Percentiles rank a stretch among this genome's conserved stretches.
These are phyloP conservation scores for Trypanosoma vivax DNA, from an alignment of 208 protist species.

Conservation along the genomic window DNA sequence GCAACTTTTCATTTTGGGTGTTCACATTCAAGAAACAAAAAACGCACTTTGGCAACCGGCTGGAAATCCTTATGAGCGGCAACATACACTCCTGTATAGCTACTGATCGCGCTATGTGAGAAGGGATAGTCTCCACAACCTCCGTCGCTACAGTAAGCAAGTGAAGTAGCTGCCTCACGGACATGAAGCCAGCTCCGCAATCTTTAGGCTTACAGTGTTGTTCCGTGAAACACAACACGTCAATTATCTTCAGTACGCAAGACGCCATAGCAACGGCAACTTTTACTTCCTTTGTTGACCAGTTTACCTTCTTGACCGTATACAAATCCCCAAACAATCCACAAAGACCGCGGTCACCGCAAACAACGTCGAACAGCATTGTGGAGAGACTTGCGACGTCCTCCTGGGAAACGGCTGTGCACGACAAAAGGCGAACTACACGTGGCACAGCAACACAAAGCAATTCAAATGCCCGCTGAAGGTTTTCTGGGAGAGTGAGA, in stretches of 20 bases:
- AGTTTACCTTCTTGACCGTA: neutral
- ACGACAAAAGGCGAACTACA: slow-evolving; percentile 10
- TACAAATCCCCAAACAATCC: slow-evolving; percentile 14
- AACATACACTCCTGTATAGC: slow-evolving; percentile 1
- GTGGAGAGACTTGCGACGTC: slow-evolving; percentile 10
- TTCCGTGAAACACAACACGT: too few species aligned
- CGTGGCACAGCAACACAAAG: slow-evolving; percentile 12
- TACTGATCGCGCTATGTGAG: neutral
- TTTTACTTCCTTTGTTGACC: neutral
- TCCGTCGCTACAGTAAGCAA: slow-evolving; percentile 17
- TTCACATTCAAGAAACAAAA: slow-evolving; percentile 8
- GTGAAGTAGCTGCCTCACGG: slow-evolving; percentile 17
- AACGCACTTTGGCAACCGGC: neutral
- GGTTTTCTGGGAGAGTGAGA: slow-evolving; percentile 4
- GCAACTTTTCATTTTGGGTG: slow-evolving; percentile 6
- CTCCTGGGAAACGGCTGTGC: slow-evolving; percentile 8
- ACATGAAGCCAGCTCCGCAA: neutral
- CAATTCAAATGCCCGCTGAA: slow-evolving; percentile 16
- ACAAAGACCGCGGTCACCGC: slow-evolving; percentile 10
- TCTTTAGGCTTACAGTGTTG: too few species aligned
- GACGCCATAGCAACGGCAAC: neutral
- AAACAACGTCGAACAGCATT: slow-evolving; percentile 10
- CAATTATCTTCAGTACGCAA: slow-evolving; percentile 2
- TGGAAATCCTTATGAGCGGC: neutral
- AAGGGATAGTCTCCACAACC: slow-evolving; percentile 4